Conservation (phyloP, 179 eudicot species). For the Vitellaria paradoxa region DNA sequence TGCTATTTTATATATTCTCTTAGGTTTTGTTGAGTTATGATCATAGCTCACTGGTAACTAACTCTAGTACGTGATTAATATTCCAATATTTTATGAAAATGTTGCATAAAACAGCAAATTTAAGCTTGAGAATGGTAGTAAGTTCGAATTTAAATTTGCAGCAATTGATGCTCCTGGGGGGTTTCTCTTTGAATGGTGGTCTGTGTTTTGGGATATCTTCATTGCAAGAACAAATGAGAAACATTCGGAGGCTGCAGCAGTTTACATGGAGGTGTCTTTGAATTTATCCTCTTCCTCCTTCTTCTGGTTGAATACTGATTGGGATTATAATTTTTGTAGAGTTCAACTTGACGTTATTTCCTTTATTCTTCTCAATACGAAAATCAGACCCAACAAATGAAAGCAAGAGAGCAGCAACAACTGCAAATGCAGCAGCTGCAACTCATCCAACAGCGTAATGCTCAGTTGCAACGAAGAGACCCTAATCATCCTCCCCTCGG, state of each 20-base stretch:
- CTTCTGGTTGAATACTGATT: not conserved
- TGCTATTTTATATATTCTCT: not conserved
- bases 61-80: not conserved
- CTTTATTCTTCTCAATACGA: constrained; percentile 8
- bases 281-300: not conserved
- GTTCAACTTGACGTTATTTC: not conserved
- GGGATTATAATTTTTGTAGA: not conserved
- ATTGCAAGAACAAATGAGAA: constrained; percentile 97
- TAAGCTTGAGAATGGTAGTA: not conserved
- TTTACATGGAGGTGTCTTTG: constrained; percentile 80
- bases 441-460: constrained; percentile 87
- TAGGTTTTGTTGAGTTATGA: not conserved
- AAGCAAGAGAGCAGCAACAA: constrained; percentile 88
- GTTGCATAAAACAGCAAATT: not conserved
- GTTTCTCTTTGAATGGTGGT: constrained; percentile 99
- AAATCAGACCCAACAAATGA: constrained; percentile 82
- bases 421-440: constrained; percentile 92
- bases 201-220: constrained; percentile 97
- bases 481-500: constrained; percentile 82
- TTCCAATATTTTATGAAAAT: not conserved
- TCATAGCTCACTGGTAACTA: not conserved
- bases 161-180: constrained; percentile 99
- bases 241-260: constrained; percentile 97
- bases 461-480: constrained; percentile 91
- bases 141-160: constrained; percentile 30